Conservation (phyloP, 2,329 filamentous ascomycete genomes). For the Aspergillus pseudoviridinutans region DNA sequence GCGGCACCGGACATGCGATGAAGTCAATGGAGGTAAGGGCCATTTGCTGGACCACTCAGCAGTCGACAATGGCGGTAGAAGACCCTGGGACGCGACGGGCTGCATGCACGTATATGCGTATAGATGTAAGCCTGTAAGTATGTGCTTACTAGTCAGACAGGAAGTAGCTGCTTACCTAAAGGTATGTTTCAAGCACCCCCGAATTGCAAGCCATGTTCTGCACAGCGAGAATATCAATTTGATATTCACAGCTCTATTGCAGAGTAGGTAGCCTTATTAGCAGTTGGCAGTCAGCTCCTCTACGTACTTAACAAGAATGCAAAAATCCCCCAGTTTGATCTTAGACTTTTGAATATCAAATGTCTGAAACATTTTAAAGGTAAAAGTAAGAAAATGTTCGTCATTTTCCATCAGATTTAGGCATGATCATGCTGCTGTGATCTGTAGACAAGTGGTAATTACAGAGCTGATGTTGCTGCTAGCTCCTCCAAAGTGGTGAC, state of each 20-base stretch:
- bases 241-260: not conserved
- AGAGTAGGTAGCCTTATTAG: no score
- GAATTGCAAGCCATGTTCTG: no score
- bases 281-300: no score
- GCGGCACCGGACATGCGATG: slow-evolving; percentile 15
- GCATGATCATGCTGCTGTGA: not conserved
- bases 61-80: slow-evolving; percentile 14
- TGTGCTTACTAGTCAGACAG: not conserved
- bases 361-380: not conserved
- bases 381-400: not conserved
- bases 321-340: no score
- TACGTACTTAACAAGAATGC: no score
- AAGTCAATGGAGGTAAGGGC: slow-evolving; percentile 21
- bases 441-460: not conserved
- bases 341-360: not conserved
- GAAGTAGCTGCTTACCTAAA: not conserved
- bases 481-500: not conserved
- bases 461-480: not conserved
- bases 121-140: not conserved
- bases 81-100: slow-evolving; percentile 29
- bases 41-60: slow-evolving; percentile 27
- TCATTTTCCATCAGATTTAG: not conserved
- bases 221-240: not conserved
- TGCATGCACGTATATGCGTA: slow-evolving; percentile 6
- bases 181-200: not conserved